Evolutionary conservation across 306 rosid genomes (phyloP).

Genomic region (Inga leiocalycina): DNA sequence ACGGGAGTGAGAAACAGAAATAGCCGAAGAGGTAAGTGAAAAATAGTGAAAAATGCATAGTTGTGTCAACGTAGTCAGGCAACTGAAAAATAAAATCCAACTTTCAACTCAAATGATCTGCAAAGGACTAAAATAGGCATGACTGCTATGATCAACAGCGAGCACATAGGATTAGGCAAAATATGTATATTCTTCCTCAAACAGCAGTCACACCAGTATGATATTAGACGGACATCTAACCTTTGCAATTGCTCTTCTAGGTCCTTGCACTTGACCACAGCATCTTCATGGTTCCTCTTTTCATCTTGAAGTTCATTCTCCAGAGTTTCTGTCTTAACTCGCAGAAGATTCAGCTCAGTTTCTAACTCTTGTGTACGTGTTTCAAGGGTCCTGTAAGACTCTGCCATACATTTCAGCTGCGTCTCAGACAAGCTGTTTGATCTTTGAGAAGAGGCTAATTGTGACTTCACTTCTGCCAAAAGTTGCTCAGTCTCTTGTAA

Average conservation of each 20-base stretch:
- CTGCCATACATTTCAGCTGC: conserved; percentile 97
- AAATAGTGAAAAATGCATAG: background rate
- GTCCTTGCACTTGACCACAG: conserved; percentile 66
- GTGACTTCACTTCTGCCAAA: conserved; percentile 85
- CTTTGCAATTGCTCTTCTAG: conserved; percentile 85
- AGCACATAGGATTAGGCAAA: conserved; percentile 28
- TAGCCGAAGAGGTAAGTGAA: background rate
- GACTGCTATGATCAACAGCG: background rate
- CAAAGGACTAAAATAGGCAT: conserved; percentile 22
- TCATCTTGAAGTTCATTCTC: conserved; percentile 82
- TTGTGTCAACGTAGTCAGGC: conserved; percentile 8
- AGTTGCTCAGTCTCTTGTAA: conserved; percentile 86
- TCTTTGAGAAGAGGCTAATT: conserved; percentile 77
- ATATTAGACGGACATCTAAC: conserved; percentile 47
- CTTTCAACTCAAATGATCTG: background rate
- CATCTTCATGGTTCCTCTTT: conserved; percentile 65
- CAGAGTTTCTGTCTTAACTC: conserved; percentile 62
- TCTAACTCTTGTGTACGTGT: conserved; percentile 75
- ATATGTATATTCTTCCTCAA: conserved; percentile 16
- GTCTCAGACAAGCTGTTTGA: conserved; percentile 91
- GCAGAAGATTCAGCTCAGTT: conserved; percentile 73
- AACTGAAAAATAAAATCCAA: conserved; percentile 2
- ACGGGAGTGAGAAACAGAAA: conserved; percentile 39
- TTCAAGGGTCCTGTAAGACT: conserved; percentile 94
- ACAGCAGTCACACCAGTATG: conserved; percentile 1